These are phyloP conservation scores for Ascochyta fabae DNA, from an alignment of 2,329 filamentous ascomycete species.

Conservation along the genomic window DNA sequence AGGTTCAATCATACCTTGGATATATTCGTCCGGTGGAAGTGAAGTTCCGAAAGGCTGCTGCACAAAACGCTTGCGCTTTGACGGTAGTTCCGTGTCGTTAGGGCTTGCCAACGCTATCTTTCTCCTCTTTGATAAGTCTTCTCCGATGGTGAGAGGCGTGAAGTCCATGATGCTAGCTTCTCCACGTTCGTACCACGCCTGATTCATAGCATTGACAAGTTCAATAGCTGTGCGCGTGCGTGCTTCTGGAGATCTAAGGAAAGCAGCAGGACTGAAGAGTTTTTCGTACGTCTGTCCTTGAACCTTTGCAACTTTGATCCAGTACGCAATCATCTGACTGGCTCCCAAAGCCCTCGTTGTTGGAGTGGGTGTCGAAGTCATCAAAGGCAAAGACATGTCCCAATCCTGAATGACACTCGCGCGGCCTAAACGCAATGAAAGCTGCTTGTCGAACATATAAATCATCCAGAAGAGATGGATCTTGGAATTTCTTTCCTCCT, in stretches of 20 bases:
- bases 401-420: constrained; percentile 49
- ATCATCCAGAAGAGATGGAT: constrained; percentile 48
- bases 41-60: constrained; percentile 4
- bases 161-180: constrained; percentile 27
- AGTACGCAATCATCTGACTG: constrained; percentile 39
- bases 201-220: constrained; percentile 36
- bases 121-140: constrained; percentile 5
- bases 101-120: constrained; percentile 20
- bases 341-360: constrained; percentile 15
- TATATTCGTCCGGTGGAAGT: constrained; percentile 16
- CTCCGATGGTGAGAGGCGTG: not conserved
- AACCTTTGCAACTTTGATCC: constrained; percentile 43
- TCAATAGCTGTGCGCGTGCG: constrained; percentile 35
- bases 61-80: constrained; percentile 24
- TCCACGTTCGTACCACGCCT: constrained; percentile 38
- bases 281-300: constrained; percentile 48
- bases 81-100: constrained; percentile 35
- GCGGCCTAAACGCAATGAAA: constrained; percentile 47
- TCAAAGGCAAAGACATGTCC: constrained; percentile 44
- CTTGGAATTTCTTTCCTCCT: constrained; percentile 38
- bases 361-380: constrained; percentile 12
- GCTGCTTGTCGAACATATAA: constrained; percentile 49
- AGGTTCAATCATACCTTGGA: constrained; percentile 16
- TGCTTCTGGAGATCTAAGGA: constrained; percentile 33
- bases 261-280: constrained; percentile 47